Percentiles rank a stretch among this genome's conserved stretches.
phyloP scores from a whole-genome alignment of 768 basidiomycete species.

The Hygrocybe punicea region DNA sequence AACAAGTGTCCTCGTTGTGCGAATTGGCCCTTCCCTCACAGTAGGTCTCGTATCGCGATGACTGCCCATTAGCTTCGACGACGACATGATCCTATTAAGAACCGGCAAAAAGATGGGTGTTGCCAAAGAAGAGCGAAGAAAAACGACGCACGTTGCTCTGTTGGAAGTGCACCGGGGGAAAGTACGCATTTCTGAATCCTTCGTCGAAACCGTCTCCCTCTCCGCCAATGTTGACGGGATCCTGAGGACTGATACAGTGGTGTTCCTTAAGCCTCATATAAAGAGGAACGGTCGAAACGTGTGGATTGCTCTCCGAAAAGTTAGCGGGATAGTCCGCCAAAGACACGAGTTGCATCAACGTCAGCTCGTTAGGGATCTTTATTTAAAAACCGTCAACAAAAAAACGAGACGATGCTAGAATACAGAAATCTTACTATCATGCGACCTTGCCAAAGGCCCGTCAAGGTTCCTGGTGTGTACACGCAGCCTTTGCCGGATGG shows the following conservation, averaged over 20 bases:
- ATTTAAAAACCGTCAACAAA: background rate
- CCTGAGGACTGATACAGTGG: conserved; percentile 30
- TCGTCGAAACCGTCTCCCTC: conserved; percentile 25
- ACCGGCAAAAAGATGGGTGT: background rate
- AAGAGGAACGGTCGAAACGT: conserved; percentile 46
- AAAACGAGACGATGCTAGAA: background rate
- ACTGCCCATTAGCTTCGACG: conserved; percentile 16
- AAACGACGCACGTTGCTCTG: conserved; percentile 8
- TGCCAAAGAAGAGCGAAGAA: background rate
- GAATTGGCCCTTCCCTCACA: conserved; percentile 35
- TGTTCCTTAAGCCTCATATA: conserved; percentile 61
- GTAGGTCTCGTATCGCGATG: conserved; percentile 40
- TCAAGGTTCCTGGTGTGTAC: conserved; percentile 51
- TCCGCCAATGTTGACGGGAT: background rate
- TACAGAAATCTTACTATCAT: conserved; percentile 48
- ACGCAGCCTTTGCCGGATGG: conserved; percentile 30
- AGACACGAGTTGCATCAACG: conserved; percentile 28
- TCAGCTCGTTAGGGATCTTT: conserved; percentile 33
- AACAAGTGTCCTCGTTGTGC: conserved; percentile 44
- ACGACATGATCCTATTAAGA: conserved; percentile 4
- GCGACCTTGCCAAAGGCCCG: conserved; percentile 61
- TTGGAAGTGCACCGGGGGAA: conserved; percentile 29
- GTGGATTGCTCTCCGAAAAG: conserved; percentile 34
- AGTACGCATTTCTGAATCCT: conserved; percentile 42
- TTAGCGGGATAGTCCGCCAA: conserved; percentile 19